These are phyloP conservation scores for Ogataea ganodermae DNA, from an alignment of 805 yeast genomes.

Conservation along the genomic window DNA sequence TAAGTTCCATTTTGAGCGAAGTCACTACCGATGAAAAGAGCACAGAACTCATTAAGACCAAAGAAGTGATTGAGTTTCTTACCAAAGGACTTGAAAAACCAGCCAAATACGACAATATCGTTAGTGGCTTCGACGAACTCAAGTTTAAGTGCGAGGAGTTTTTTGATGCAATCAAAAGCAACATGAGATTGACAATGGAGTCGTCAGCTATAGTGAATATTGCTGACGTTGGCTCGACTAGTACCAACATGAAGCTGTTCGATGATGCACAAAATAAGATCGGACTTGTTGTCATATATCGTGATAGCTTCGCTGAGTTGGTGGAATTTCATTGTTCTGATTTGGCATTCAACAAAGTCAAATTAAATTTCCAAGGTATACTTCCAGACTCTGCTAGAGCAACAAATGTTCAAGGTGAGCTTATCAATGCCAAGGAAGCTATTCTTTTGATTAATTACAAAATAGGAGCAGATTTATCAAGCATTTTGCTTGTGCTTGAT, in stretches of 20 bases:
- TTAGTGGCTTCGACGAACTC: constrained; percentile 15
- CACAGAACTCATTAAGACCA: constrained; percentile 22
- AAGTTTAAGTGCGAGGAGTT: constrained; percentile 16
- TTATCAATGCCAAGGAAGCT: constrained; percentile 8
- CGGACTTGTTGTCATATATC: constrained; percentile 15
- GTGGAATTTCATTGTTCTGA: constrained; percentile 14
- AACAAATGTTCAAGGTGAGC: constrained; percentile 12
- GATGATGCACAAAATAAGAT: constrained; percentile 5
- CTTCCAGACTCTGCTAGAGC: not conserved
- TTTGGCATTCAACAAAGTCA: constrained; percentile 3
- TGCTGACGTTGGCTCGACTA: constrained; percentile 18
- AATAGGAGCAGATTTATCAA: not conserved
- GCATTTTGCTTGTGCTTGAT: constrained; percentile 7
- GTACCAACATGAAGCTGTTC: constrained; percentile 8
- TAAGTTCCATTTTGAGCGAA: constrained; percentile 39
- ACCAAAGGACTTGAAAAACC: constrained; percentile 22
- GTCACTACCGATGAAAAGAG: constrained; percentile 41
- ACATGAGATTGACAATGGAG: constrained; percentile 23
- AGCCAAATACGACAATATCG: constrained; percentile 7
- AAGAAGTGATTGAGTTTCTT: constrained; percentile 36
- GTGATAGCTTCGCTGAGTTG: constrained; percentile 15
- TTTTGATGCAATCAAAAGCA: constrained; percentile 21
- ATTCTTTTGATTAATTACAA: constrained; percentile 14
- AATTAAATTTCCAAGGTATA: constrained; percentile 8
- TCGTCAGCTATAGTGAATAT: constrained; percentile 13